These are phyloP conservation scores for Paspalum vaginatum DNA, from an alignment of 176 grass and related monocot genomes.

Conservation along the genomic window DNA sequence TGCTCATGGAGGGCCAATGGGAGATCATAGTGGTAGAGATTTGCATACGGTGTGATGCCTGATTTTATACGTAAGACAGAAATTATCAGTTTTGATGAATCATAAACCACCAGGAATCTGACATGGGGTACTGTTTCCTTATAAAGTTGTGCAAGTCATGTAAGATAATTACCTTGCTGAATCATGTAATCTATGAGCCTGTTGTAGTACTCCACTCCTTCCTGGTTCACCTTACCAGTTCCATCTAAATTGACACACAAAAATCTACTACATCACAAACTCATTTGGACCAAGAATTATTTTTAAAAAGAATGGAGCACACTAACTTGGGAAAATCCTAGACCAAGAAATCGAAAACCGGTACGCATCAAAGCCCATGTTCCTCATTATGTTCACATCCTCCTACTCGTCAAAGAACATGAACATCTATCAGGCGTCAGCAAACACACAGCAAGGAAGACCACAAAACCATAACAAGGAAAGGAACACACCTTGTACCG, in stretches of 20 bases:
- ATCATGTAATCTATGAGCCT: slow-evolving; percentile 86
- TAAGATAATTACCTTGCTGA: slow-evolving; percentile 54
- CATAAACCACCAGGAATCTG: background rate
- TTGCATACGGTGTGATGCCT: slow-evolving; percentile 83
- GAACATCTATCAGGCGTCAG: background rate
- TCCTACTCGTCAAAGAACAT: slow-evolving; percentile 43
- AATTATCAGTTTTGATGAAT: background rate
- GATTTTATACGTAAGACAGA: background rate
- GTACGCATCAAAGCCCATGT: slow-evolving; percentile 73
- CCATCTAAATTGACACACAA: slow-evolving; percentile 60
- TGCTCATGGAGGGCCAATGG: slow-evolving; percentile 78
- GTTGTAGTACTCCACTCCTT: slow-evolving; percentile 91
- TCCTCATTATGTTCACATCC: slow-evolving; percentile 87
- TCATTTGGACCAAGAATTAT: background rate
- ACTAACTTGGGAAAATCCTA: slow-evolving; percentile 73
- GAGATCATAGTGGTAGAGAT: slow-evolving; percentile 97
- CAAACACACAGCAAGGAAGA: background rate
- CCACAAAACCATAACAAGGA: background rate
- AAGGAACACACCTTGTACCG: slow-evolving; percentile 57
- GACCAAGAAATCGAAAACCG: slow-evolving; percentile 85
- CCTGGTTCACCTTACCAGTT: slow-evolving; percentile 64
- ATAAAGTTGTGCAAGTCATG: background rate
- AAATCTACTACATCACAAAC: slow-evolving; percentile 21
- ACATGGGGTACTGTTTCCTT: background rate
- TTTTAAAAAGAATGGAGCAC: background rate